phyloP scores from a whole-genome alignment of 108 stramenopile species.

The Phaeodactylum tricornutum region DNA sequence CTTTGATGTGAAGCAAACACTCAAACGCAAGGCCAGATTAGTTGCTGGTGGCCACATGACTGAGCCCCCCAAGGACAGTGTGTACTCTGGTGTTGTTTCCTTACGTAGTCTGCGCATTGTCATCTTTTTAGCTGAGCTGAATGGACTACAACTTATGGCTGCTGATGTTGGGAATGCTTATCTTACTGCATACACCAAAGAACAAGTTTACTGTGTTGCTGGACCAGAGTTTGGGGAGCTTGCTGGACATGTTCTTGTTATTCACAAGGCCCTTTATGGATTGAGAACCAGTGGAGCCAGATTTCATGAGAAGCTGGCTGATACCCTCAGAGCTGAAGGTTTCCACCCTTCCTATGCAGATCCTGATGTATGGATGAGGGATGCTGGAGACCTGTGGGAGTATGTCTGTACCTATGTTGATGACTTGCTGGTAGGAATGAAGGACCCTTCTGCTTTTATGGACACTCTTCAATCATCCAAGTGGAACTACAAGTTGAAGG shows the following conservation, averaged over 20 bases:
- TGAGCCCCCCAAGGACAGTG: conserved; percentile 3
- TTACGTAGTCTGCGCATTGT: conserved; percentile 23
- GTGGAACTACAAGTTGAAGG: conserved; percentile 8
- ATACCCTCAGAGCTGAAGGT: conserved; percentile 1
- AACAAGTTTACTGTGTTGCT: conserved; percentile 24
- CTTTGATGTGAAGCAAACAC: conserved; percentile 20
- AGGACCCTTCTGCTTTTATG: conserved; percentile 1
- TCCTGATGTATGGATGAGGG: conserved; percentile 25
- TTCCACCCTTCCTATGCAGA: conserved; percentile 19
- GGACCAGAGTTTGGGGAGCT: conserved; percentile 27
- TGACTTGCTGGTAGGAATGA: conserved; percentile 1
- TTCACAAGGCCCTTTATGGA: conserved; percentile 26
- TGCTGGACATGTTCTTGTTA: conserved; percentile 11
- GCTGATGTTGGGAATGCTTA: conserved; percentile 19
- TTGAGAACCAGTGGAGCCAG: conserved; percentile 3
- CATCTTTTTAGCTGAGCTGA: conserved; percentile 19
- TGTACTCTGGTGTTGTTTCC: conserved; percentile 26
- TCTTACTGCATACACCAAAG: conserved; percentile 14
- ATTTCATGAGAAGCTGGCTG: conserved; percentile 1
- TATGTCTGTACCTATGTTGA: conserved; percentile 11
- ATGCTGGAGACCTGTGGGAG: background rate
- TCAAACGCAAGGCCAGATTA: conserved; percentile 10
- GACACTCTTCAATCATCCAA: background rate
- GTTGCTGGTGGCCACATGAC: conserved; percentile 20
- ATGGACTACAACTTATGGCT: conserved; percentile 15